phyloP scores from a whole-genome alignment of 345 rosid species.

The Anacardium occidentale region DNA sequence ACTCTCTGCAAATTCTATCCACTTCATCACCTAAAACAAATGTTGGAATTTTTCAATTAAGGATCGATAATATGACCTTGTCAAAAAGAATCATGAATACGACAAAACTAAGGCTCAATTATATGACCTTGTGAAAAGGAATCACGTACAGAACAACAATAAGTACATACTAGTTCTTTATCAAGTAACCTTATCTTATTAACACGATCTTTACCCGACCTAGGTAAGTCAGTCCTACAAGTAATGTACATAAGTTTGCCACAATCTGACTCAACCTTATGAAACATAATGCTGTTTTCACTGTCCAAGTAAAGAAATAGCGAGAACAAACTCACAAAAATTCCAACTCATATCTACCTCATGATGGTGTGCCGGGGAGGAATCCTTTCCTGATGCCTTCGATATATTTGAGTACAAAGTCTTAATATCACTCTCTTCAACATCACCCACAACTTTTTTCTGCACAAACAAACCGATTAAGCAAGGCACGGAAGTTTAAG shows the following conservation, averaged over 20 bases:
- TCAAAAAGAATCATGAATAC: conserved; percentile 16
- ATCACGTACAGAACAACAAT: not conserved
- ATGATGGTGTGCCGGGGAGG: conserved; percentile 30
- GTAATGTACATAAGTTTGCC: conserved; percentile 1
- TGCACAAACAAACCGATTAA: conserved; percentile 22
- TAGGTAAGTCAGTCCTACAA: not conserved
- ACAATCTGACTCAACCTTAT: not conserved
- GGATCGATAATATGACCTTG: not conserved
- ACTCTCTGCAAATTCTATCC: conserved; percentile 65
- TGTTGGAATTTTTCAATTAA: not conserved
- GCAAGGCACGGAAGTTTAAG: not conserved
- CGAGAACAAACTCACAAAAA: not conserved
- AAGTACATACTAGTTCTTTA: not conserved
- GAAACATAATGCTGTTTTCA: not conserved
- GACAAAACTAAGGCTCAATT: not conserved
- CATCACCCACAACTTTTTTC: conserved; percentile 32
- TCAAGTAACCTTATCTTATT: not conserved
- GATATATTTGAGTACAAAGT: conserved; percentile 45
- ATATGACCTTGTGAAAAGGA: conserved; percentile 1
- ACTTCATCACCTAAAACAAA: conserved; percentile 58
- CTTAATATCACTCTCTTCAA: conserved; percentile 47
- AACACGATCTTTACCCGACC: not conserved
- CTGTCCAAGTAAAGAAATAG: not conserved
- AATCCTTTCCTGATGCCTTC: conserved; percentile 46
- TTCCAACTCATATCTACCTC: conserved; percentile 42